Percentiles rank a stretch among this genome's conserved stretches.
Conservation (phyloP, 2,329 filamentous ascomycete genomes). For the Fusarium duplospermum region DNA sequence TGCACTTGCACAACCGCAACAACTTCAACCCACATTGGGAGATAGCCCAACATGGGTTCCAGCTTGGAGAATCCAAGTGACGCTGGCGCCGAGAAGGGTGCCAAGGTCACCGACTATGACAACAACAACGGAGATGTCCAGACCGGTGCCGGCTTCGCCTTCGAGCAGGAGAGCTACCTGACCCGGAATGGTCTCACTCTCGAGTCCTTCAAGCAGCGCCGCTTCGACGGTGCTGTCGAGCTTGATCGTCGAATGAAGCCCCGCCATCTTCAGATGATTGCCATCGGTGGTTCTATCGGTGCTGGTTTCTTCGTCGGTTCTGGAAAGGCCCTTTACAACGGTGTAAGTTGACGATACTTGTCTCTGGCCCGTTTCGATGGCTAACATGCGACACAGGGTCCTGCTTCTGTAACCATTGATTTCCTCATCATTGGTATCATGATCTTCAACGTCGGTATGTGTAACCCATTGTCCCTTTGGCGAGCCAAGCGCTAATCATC, state of each 20-base stretch:
- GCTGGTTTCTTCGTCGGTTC: slow-evolving; percentile 73
- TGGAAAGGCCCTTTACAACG: slow-evolving; percentile 63
- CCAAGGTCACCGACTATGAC: slow-evolving; percentile 33
- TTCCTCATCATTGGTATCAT: slow-evolving; percentile 69
- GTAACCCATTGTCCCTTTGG: neutral
- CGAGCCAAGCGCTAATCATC: slow-evolving; percentile 13
- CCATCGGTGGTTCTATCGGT: slow-evolving; percentile 71
- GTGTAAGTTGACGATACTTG: slow-evolving; percentile 46
- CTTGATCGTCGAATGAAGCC: slow-evolving; percentile 63
- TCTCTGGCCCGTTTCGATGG: neutral
- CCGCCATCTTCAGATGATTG: slow-evolving; percentile 72
- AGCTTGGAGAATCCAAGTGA: slow-evolving; percentile 36
- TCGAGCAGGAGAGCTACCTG: slow-evolving; percentile 32
- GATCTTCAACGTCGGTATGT: slow-evolving; percentile 66
- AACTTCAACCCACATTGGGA: slow-evolving; percentile 1
- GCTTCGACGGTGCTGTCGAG: slow-evolving; percentile 40
- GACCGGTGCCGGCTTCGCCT: slow-evolving; percentile 33
- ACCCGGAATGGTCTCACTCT: slow-evolving; percentile 44
- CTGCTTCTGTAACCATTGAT: slow-evolving; percentile 59
- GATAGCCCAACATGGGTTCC: slow-evolving; percentile 36
- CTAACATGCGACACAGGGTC: slow-evolving; percentile 44
- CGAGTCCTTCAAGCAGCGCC: slow-evolving; percentile 40
- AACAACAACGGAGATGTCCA: slow-evolving; percentile 22
- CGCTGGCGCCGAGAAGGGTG: slow-evolving; percentile 38
- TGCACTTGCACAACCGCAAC: neutral